Evolutionary conservation across 163 green algal genomes (phyloP).

Genomic region (Scenedesmus sp.): DNA sequence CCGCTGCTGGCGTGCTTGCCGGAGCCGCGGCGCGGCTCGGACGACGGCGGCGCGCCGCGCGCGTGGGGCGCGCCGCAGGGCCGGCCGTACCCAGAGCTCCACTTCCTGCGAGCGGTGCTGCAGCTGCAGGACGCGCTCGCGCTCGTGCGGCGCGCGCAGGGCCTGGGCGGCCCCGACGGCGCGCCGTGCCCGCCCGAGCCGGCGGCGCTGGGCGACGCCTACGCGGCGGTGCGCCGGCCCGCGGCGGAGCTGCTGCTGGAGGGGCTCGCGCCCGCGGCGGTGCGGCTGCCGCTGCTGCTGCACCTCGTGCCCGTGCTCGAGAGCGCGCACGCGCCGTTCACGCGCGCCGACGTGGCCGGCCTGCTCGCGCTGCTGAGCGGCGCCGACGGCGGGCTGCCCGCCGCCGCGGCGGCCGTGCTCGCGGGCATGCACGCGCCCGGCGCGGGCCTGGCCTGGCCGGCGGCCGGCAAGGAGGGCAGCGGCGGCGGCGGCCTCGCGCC

Average conservation of each 20-base stretch:
- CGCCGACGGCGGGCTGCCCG: neutral
- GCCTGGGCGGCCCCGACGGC: neutral
- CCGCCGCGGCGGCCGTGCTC: constrained; percentile 11
- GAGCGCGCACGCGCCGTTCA: constrained; percentile 23
- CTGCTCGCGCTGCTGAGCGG: constrained; percentile 38
- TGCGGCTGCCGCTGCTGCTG: constrained; percentile 45
- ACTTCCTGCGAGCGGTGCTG: constrained; percentile 47
- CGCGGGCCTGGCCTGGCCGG: constrained; percentile 16
- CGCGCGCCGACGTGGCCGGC: constrained; percentile 24
- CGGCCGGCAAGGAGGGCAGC: constrained; percentile 8
- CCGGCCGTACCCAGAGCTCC: constrained; percentile 10
- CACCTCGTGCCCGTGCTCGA: constrained; percentile 51
- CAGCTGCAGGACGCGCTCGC: constrained; percentile 46
- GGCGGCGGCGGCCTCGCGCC: neutral
- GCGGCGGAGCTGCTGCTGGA: constrained; percentile 44
- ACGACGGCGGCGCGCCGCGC: neutral
- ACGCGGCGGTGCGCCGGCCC: constrained; percentile 24
- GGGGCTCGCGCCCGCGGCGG: constrained; percentile 29
- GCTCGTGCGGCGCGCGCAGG: constrained; percentile 28
- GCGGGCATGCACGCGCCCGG: constrained; percentile 20
- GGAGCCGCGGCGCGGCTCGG: neutral
- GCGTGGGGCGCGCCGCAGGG: neutral
- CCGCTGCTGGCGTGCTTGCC: constrained; percentile 51
- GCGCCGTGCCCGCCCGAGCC: neutral
- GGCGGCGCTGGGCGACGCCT: constrained; percentile 27